A percentile compares a stretch with the other conserved stretches of the same genome.
Evolutionary conservation across 2,329 filamentous ascomycete genomes (phyloP).

Genomic region (Colletotrichum euphorbiae): DNA sequence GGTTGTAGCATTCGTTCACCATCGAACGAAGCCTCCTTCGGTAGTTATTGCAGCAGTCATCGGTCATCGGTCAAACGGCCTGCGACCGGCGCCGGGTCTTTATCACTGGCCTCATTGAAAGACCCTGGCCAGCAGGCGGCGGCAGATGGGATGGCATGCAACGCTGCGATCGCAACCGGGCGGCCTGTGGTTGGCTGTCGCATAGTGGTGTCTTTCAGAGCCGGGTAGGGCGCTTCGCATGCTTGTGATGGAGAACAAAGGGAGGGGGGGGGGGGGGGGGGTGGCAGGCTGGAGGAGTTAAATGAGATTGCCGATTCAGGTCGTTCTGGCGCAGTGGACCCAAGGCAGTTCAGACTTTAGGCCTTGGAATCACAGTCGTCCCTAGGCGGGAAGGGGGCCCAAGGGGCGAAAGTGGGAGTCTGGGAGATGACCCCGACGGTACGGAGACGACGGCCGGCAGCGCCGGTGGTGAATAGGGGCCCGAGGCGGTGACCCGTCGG

Average conservation of each 20-base stretch:
- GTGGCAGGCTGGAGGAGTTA: no score
- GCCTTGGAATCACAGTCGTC: conserved; percentile 28
- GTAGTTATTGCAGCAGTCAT: background rate
- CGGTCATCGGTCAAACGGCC: conserved; percentile 12
- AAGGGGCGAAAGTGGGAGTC: conserved; percentile 33
- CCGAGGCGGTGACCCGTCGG: conserved; percentile 33
- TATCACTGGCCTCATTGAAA: background rate
- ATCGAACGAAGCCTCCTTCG: background rate
- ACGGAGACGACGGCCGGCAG: conserved; percentile 30
- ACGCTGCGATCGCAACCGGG: conserved; percentile 19
- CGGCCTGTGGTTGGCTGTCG: conserved; percentile 20
- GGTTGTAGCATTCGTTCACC: background rate
- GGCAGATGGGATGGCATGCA: conserved; percentile 30
- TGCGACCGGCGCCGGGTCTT: conserved; percentile 14
- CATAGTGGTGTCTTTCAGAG: background rate
- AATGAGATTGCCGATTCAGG: conserved; percentile 38
- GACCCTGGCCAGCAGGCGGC: conserved; percentile 6
- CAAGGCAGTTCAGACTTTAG: conserved; percentile 24
- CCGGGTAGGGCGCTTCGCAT: conserved; percentile 27
- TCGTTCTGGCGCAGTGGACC: conserved; percentile 33
- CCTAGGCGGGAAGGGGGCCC: conserved; percentile 20
- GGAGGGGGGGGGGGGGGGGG: background rate
- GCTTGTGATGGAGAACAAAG: conserved; percentile 12
- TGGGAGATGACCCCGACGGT: conserved; percentile 30
- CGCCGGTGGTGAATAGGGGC: conserved; percentile 33